phyloP scores from a whole-genome alignment of 208 protist species.

The Zelonia costaricensis region DNA sequence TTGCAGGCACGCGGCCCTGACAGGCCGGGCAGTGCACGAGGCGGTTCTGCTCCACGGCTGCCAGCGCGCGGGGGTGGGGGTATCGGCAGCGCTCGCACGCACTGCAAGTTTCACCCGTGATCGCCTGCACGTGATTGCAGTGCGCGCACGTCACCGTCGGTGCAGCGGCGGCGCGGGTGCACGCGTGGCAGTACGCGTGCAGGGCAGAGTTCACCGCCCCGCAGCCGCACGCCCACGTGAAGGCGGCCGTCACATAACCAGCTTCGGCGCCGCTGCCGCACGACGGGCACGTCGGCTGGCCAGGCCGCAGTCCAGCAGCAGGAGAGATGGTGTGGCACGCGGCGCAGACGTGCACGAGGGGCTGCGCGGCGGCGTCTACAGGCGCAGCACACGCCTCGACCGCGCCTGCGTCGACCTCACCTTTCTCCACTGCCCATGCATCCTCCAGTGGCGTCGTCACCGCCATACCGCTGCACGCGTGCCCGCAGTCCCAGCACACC shows the following conservation, averaged over 20 bases:
- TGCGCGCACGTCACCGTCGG: constrained; percentile 24
- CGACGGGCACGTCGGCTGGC: no score
- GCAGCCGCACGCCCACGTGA: constrained; percentile 76
- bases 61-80: constrained; percentile 45
- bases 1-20: constrained; percentile 26
- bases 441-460: no score
- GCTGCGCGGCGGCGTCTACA: background rate
- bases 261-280: constrained; percentile 8
- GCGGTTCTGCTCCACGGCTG: constrained; percentile 24
- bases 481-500: constrained; percentile 12
- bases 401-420: background rate
- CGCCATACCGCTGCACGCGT: background rate
- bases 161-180: constrained; percentile 23
- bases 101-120: background rate
- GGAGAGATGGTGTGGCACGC: constrained; percentile 11
- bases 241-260: constrained; percentile 46
- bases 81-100: constrained; percentile 29
- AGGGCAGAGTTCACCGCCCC: constrained; percentile 45
- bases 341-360: constrained; percentile 20
- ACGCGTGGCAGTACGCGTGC: constrained; percentile 53
- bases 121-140: constrained; percentile 3
- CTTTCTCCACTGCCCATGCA: background rate
- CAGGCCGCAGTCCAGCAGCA: no score
- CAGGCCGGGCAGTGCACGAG: constrained; percentile 45
- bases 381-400: constrained; percentile 7